These are phyloP conservation scores for Aureococcus anophagefferens DNA, from an alignment of 108 stramenopile genomes.

Conservation along the genomic window DNA sequence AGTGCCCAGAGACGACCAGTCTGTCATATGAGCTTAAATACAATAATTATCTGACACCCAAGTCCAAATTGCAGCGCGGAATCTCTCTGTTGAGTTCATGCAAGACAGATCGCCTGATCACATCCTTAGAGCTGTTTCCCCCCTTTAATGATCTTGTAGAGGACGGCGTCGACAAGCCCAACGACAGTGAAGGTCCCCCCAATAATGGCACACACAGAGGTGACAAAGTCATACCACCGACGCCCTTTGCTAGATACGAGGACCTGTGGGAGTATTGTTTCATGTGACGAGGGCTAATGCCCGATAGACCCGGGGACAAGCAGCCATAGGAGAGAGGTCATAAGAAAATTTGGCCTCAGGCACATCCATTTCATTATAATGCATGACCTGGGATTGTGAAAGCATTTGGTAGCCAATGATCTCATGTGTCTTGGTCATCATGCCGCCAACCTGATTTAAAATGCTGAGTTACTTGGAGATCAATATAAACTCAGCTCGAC, in stretches of 20 bases:
- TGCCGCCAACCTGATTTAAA: slow-evolving; percentile 45
- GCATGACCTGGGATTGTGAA: slow-evolving; percentile 57
- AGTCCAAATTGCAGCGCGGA: too few species aligned
- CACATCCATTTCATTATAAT: slow-evolving; percentile 58
- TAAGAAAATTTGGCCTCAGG: slow-evolving; percentile 78
- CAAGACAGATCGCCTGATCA: too few species aligned
- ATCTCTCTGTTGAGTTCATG: too few species aligned
- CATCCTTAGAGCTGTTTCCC: slow-evolving; percentile 18
- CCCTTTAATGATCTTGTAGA: slow-evolving; percentile 78
- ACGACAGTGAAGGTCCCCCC: slow-evolving; percentile 96
- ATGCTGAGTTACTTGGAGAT: neutral
- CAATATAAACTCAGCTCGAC: too few species aligned
- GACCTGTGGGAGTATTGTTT: too few species aligned
- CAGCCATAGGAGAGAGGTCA: slow-evolving; percentile 76
- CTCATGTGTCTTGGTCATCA: slow-evolving; percentile 5
- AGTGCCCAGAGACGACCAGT: too few species aligned
- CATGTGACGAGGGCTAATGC: too few species aligned
- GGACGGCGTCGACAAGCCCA: slow-evolving; percentile 80
- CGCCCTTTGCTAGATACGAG: neutral
- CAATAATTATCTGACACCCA: too few species aligned
- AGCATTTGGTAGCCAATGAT: slow-evolving; percentile 66
- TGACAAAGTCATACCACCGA: slow-evolving; percentile 87
- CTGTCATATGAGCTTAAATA: too few species aligned
- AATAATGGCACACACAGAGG: slow-evolving; percentile 85
- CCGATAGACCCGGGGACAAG: too few species aligned